Evolutionary conservation across 805 yeast genomes (phyloP), one percentile per base, ranked within the genome.

Genomic region (Saturnispora ahearnii): DNA sequence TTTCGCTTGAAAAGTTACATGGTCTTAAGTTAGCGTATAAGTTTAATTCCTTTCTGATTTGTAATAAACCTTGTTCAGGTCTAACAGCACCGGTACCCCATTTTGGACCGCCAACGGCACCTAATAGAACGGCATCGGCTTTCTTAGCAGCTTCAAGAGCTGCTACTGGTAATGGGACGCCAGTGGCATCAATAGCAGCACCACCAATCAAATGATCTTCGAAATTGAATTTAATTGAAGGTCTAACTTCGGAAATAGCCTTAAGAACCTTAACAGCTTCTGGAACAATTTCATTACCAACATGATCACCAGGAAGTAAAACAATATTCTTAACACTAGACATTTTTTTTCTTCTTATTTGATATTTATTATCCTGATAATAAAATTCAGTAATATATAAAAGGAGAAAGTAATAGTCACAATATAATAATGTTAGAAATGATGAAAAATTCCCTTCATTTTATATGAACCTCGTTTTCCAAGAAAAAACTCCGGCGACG

Each of bases 61-160:
- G 79, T 57, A 93, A 77, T 58, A 93, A 77, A 53, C 99, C 99
- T 71, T 88, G 98, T 68, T 93, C 99, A 47, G 99, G 99, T 72
- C 99, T 82, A 44, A 91, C 98, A 11, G 76, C 63, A 46, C 97
- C 97, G 28, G 97, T 87, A 34, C 98, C 98, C 99, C 99, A 93
- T 71, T 93, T 93, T 54, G 99, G 99, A 32, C 99, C 99, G 55
- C 99, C 99, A 32, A 93, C 99, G 8, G 99, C 96, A 57, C 99
- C 99, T 51, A 93, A 75, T 57, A 93, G 73, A n/a, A 93, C 96
- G 26, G 98, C 99, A 65, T 91, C 95, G 1, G 98, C 84, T 42
- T 72, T 71, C 69, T 87, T 89, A 34, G 97, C 78, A 9, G 96
- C 89, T 43, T 72, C 85, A 44, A 93, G 74, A 3, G 96, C 77